phyloP scores from a whole-genome alignment of 495 filamentous ascomycete genomes.

The Aspergillus hancockii region DNA sequence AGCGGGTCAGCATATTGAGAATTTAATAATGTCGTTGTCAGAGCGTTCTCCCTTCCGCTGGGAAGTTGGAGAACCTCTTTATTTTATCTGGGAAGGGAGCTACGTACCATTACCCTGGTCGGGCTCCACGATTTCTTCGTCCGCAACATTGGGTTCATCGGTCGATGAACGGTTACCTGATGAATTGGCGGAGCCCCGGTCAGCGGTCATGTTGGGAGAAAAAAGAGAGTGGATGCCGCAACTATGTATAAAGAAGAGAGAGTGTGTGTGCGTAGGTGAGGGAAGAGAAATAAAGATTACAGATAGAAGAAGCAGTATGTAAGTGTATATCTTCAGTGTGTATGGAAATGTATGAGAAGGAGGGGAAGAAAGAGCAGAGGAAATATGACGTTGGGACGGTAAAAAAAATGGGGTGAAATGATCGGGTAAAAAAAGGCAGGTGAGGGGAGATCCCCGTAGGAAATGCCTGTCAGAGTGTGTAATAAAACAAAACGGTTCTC shows the following conservation, averaged over 20 bases:
- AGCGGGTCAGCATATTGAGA: background rate
- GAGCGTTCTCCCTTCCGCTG: background rate
- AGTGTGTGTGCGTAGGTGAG: background rate
- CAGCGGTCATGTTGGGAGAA: slow-evolving; percentile 35
- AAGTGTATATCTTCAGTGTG: background rate
- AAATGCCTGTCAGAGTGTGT: background rate
- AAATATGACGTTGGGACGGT: slow-evolving; percentile 22
- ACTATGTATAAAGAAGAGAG: background rate
- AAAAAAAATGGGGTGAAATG: background rate
- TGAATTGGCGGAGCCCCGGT: slow-evolving; percentile 27
- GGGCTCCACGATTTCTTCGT: slow-evolving; percentile 72
- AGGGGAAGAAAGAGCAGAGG: slow-evolving; percentile 6
- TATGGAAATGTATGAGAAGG: background rate
- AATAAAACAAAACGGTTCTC: too few relatives aligned
- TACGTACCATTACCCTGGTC: slow-evolving; percentile 59
- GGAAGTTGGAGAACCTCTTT: background rate
- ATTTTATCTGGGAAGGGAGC: background rate
- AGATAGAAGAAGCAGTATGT: background rate
- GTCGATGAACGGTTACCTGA: slow-evolving; percentile 56
- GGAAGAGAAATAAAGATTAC: background rate
- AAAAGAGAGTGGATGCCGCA: background rate
- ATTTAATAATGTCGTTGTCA: background rate
- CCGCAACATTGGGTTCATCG: slow-evolving; percentile 47
- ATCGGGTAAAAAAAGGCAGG: background rate
- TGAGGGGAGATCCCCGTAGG: background rate